Evolutionary conservation across 2,329 filamentous ascomycete species (phyloP).

Genomic region (Tolypocladium cylindrosporum): DNA sequence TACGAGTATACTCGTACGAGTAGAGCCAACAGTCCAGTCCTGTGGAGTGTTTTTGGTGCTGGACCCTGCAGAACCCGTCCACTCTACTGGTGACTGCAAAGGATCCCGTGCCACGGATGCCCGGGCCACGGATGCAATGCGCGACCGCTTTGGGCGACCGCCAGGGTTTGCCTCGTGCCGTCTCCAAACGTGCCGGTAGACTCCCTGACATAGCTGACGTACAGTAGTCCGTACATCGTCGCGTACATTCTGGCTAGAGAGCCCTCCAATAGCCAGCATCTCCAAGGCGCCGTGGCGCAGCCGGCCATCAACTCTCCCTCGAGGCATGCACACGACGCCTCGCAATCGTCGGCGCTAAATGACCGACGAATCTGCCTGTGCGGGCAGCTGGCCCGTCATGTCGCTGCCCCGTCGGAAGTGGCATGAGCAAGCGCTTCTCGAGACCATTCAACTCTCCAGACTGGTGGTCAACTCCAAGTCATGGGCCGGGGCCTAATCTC

Average conservation of each 20-base stretch:
- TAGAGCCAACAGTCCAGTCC: background rate
- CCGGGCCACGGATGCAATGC: too few relatives aligned
- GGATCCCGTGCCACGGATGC: too few relatives aligned
- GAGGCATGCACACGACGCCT: background rate
- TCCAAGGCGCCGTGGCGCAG: background rate
- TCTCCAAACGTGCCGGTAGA: background rate
- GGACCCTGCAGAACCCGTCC: background rate
- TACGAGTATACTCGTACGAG: too few relatives aligned
- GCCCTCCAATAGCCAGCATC: background rate
- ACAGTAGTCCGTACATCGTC: too few relatives aligned
- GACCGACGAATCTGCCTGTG: background rate
- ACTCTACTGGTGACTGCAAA: too few relatives aligned
- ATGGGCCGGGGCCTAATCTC: background rate
- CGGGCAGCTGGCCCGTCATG: background rate
- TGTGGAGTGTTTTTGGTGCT: background rate
- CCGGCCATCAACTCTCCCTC: background rate
- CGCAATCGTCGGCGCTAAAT: background rate
- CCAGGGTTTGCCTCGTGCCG: background rate
- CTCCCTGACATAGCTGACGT: too few relatives aligned
- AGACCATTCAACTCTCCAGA: background rate
- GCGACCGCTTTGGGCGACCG: background rate
- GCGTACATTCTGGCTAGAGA: too few relatives aligned
- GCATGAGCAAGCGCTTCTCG: background rate
- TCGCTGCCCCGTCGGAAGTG: background rate
- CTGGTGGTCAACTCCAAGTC: too few relatives aligned